Percentiles rank a stretch among this genome's conserved stretches.
Conservation (phyloP, 257 asterid genomes). For the Solanum lycopersicoides region DNA sequence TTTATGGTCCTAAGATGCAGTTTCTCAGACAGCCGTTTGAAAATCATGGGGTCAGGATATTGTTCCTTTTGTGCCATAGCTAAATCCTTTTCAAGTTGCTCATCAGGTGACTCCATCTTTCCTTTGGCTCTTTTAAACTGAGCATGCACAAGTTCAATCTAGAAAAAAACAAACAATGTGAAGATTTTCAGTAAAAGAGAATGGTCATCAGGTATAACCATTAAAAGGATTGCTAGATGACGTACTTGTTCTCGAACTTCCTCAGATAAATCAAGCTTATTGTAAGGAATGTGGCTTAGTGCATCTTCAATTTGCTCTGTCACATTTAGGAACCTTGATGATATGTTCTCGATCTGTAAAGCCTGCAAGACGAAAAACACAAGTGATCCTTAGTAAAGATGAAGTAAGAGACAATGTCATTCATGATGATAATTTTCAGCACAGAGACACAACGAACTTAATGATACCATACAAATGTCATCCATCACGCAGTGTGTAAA, state of each 20-base stretch:
- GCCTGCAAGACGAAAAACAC: constrained; percentile 42
- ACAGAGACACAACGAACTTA: background rate
- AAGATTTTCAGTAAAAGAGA: constrained; percentile 1
- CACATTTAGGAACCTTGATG: constrained; percentile 44
- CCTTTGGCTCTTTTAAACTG: constrained; percentile 80
- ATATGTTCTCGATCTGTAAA: constrained; percentile 57
- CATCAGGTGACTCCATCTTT: constrained; percentile 71
- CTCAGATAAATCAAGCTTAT: constrained; percentile 58
- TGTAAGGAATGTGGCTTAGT: constrained; percentile 55
- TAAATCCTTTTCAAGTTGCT: constrained; percentile 66
- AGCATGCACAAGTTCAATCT: constrained; percentile 88
- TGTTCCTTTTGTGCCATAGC: constrained; percentile 73
- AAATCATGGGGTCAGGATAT: constrained; percentile 51
- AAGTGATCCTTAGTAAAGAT: background rate
- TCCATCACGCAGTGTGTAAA: background rate
- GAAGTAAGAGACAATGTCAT: background rate
- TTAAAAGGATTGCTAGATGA: background rate
- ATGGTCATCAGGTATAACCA: background rate
- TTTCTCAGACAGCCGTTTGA: constrained; percentile 78
- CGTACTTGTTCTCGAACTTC: constrained; percentile 95
- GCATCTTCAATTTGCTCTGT: constrained; percentile 75
- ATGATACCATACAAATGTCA: background rate
- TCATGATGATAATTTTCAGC: background rate
- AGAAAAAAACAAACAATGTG: background rate
- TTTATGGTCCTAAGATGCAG: constrained; percentile 57